Evolutionary conservation across 352 stramenopile species (phyloP), one percentile per base, ranked within the genome.

Genomic region (Globisporangium echinulatum): DNA sequence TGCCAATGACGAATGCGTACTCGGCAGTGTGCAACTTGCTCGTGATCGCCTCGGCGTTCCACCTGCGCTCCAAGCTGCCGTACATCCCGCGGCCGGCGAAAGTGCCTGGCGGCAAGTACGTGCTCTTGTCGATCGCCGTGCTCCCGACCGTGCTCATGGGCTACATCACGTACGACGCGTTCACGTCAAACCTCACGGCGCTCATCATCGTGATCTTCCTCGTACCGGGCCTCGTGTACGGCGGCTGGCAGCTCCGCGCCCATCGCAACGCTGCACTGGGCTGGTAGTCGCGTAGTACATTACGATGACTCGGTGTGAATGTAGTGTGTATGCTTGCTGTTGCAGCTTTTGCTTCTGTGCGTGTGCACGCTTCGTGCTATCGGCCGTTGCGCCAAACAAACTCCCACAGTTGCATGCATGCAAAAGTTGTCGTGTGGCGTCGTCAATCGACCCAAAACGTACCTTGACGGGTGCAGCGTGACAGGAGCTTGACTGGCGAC

Each of bases 1-100:
- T 97, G 5, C 73, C 85, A 14, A 80, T 98, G 66, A 78, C 96
- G 15, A 98, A 98, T 69, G 86, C 94, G 7, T 93, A 96, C 59
- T 96, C 95, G 48, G 78, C 82, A 13, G 71, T 85, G 17, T 69
- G 85, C 13, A 70, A 98, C 48, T 47, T 98, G 4, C 64, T 98
- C 39, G 92, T 98, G 58, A 96, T 98, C 62, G 72, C 69, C 11
- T 82, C 94, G 0, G 88, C 95, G 70, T 75, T 98, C 52, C 85
- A 92, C 38, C 72, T 98, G 7, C 84, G 95, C 4, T 59, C 83
- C 6, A 79, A 71, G 49, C 58, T 85, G 52, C 79, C 79, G 8
- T 85, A 89, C 67, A 82, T 95, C 61, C 62, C 75, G 38, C 78
- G 87, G 3, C 84, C 85, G 0, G 86, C 69, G 37, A 77, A 75